Evolutionary conservation across 2,329 filamentous ascomycete genomes (phyloP), one percentile per base, ranked within the genome.

Genomic region (Pleurostoma richardsiae): DNA sequence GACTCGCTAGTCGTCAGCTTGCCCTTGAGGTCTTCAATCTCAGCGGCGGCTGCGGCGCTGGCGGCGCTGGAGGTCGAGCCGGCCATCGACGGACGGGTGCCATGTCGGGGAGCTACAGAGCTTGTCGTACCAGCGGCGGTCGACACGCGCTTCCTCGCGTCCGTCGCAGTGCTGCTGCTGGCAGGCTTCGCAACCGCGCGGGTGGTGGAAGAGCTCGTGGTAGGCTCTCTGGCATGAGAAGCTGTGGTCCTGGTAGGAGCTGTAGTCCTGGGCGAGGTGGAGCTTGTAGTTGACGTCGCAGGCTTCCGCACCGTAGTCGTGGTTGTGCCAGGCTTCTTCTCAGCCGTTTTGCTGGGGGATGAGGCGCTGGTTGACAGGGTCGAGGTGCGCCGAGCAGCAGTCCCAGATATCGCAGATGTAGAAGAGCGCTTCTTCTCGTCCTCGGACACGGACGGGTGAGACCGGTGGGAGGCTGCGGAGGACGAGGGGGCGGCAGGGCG

Each of bases 61-160:
- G 67, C 65, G 8, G 60, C 59, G n/a, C 61, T 59, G 39, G 66
- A 54, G 2, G 54, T 52, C 10, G 52, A 53, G 2, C 51, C 49
- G 8, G 60, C 57, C 44, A 63, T 45, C 6, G 65, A 73, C 5
- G 69, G 58, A 29, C 72, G 70, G n/a, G 69, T 47, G 4, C 66
- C 60, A 52, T 77, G 73, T 44, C 66, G 65, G 4, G 69, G 47
- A 3, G 67, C 51, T 4, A 70, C 59, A 31, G 68, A 63, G 29
- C 65, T 46, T 19, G 67, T 57, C 8, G 66, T 45, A 10, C 71
- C 55, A 29, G 73, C 67, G 27, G 71, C 68, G 1, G 71, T 71
- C 7, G 81, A 83, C 19, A 84, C 64, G 30, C 80, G 71, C 66
- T 83, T 85, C 59, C 73, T 79, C 19, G 73, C 69, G 40, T 79